Percentiles rank a stretch among this genome's conserved stretches.
Conservation (phyloP, 2,329 filamentous ascomycete genomes). For the Colletotrichum musae region DNA sequence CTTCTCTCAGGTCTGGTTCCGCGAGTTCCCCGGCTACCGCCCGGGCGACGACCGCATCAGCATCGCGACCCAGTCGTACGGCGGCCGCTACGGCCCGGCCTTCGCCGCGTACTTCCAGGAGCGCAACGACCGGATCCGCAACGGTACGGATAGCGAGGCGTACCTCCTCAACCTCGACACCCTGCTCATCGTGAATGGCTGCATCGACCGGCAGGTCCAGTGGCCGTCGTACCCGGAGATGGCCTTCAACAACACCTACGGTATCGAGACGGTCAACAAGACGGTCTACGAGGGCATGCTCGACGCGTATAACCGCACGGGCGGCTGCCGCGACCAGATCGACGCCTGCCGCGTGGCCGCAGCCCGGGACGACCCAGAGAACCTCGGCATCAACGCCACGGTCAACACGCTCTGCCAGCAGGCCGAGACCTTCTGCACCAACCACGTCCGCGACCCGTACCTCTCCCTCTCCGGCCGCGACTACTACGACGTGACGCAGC, state of each 20-base stretch:
- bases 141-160: constrained; percentile 55
- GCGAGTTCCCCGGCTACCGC: constrained; percentile 74
- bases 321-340: constrained; percentile 70
- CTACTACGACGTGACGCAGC: constrained; percentile 44
- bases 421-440: constrained; percentile 34
- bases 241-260: constrained; percentile 52
- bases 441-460: constrained; percentile 38
- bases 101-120: constrained; percentile 69
- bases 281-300: constrained; percentile 48
- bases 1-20: constrained; percentile 65
- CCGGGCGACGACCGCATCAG: constrained; percentile 65
- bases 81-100: constrained; percentile 72
- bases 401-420: constrained; percentile 43
- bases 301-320: constrained; percentile 47
- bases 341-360: constrained; percentile 62
- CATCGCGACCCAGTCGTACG: constrained; percentile 69
- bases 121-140: constrained; percentile 67
- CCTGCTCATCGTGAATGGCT: constrained; percentile 71
- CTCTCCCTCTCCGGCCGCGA: constrained; percentile 25
- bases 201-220: constrained; percentile 61
- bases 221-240: constrained; percentile 52
- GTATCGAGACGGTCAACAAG: constrained; percentile 49
- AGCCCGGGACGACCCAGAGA: constrained; percentile 39
- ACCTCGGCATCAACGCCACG: constrained; percentile 46
- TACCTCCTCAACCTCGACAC: constrained; percentile 62